Conservation (phyloP, 2,329 filamentous ascomycete genomes). For the Lachnellula arida region DNA sequence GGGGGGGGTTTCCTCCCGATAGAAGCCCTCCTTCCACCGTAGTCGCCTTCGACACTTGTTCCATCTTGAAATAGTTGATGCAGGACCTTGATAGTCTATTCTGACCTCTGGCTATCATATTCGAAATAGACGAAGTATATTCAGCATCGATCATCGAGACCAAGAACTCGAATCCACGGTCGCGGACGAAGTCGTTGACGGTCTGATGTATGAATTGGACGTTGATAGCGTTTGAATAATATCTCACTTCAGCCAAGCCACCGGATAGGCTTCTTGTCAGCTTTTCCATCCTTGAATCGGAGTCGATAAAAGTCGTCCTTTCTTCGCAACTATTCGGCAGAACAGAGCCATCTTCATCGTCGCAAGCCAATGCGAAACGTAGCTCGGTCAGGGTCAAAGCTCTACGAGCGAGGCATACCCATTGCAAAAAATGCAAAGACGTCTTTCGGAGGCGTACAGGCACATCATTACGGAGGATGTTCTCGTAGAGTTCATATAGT, state of each 20-base stretch:
- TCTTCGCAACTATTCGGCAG: constrained; percentile 1
- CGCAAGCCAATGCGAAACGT: constrained; percentile 15
- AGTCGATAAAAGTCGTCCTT: constrained; percentile 8
- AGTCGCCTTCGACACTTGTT: not conserved
- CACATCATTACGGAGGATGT: constrained; percentile 14
- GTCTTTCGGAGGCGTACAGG: constrained; percentile 1
- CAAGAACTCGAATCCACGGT: constrained; percentile 1
- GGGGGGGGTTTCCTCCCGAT: not conserved
- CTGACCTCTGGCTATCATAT: not conserved
- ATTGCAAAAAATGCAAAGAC: constrained; percentile 20
- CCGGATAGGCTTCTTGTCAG: constrained; percentile 19
- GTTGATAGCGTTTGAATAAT: not conserved
- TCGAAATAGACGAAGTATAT: not conserved
- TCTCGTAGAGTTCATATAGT: constrained; percentile 13
- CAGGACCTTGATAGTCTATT: constrained; percentile 9
- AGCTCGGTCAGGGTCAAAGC: constrained; percentile 21
- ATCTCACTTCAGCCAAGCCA: constrained; percentile 17
- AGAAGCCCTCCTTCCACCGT: not conserved
- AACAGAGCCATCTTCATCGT: not conserved
- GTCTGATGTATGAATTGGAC: constrained; percentile 39
- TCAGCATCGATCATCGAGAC: not conserved
- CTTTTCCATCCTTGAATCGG: constrained; percentile 17
- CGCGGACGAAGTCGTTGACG: constrained; percentile 33
- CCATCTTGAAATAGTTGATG: constrained; percentile 11
- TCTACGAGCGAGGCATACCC: constrained; percentile 20